Conservation (phyloP, 1,284 basidiomycete species). For the Trichosporon faecale region DNA sequence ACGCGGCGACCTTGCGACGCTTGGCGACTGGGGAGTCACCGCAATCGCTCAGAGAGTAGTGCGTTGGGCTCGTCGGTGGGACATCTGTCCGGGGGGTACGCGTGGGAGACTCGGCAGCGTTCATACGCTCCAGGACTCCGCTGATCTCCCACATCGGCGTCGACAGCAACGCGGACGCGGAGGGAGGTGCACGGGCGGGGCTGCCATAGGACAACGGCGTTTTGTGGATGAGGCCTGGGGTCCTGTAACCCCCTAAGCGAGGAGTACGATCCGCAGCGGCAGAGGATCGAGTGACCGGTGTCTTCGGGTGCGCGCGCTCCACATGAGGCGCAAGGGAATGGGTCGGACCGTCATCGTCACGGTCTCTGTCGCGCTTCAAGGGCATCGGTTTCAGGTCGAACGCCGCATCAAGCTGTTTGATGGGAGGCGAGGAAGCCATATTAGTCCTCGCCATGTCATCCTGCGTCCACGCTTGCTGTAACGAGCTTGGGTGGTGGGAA, state of each 20-base stretch:
- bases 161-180: slow-evolving; percentile 28
- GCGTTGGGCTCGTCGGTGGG: slow-evolving; percentile 41
- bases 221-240: slow-evolving; percentile 34
- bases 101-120: slow-evolving; percentile 29
- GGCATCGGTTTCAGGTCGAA: slow-evolving; percentile 46
- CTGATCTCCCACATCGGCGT: slow-evolving; percentile 49
- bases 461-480: slow-evolving; percentile 47
- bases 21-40: slow-evolving; percentile 27
- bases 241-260: slow-evolving; percentile 32
- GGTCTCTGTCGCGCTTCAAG: slow-evolving; percentile 16
- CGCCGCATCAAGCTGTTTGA: slow-evolving; percentile 37
- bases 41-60: slow-evolving; percentile 32
- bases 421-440: slow-evolving; percentile 30
- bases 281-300: slow-evolving; percentile 45
- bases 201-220: slow-evolving; percentile 36
- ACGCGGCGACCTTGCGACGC: slow-evolving; percentile 22
- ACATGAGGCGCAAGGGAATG: slow-evolving; percentile 2
- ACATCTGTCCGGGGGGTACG: slow-evolving; percentile 31
- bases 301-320: slow-evolving; percentile 38
- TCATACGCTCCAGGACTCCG: slow-evolving; percentile 40
- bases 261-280: slow-evolving; percentile 31
- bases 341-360: slow-evolving; percentile 14
- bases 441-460: slow-evolving; percentile 34
- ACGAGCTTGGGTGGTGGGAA: slow-evolving; percentile 38
- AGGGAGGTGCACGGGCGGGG: slow-evolving; percentile 31